Conservation (phyloP, 1,284 basidiomycete genomes). For the Melampsora abietis-canadensis region DNA sequence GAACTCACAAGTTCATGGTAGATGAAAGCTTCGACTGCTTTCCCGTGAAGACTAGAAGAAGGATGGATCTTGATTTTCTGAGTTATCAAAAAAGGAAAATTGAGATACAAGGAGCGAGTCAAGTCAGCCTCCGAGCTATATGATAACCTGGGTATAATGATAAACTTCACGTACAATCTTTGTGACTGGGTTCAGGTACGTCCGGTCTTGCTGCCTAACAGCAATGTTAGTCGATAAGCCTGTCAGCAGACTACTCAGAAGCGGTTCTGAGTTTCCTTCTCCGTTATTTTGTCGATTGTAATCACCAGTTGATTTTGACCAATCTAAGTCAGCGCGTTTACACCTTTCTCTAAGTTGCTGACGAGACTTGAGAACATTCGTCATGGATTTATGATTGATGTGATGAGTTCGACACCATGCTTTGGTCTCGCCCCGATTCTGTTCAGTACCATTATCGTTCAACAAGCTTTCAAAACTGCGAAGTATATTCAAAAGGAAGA, state of each 20-base stretch:
- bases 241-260: constrained; percentile 58
- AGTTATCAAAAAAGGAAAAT: not conserved
- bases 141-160: not conserved
- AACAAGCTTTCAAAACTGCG: constrained; percentile 58
- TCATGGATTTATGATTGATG: constrained; percentile 48
- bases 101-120: not conserved
- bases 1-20: constrained; percentile 80
- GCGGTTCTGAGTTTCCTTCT: constrained; percentile 50
- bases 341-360: constrained; percentile 50
- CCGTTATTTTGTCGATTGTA: not conserved
- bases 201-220: constrained; percentile 72
- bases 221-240: constrained; percentile 80
- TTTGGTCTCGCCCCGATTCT: constrained; percentile 46
- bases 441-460: constrained; percentile 43
- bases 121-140: no score
- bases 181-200: constrained; percentile 63
- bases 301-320: constrained; percentile 44
- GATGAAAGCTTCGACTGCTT: constrained; percentile 76
- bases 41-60: constrained; percentile 70
- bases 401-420: constrained; percentile 80
- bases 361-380: constrained; percentile 48
- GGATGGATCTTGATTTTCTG: constrained; percentile 85
- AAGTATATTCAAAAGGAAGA: constrained; percentile 51
- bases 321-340: constrained; percentile 47
- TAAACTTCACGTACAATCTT: not conserved